Base-by-base conservation (phyloP, 805 yeast genomes). In the Monosporozyma servazzii region DNA sequence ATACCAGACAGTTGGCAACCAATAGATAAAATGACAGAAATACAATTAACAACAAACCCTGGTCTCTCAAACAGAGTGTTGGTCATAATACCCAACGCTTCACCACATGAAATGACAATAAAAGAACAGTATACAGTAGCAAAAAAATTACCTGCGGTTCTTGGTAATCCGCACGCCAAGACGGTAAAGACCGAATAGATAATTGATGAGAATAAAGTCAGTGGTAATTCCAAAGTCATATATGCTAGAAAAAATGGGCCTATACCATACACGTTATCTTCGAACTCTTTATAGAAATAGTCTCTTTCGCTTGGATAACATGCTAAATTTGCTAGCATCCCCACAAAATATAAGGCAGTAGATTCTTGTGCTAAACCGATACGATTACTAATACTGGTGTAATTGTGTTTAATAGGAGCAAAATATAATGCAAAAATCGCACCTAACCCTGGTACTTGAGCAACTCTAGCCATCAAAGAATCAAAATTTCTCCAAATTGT, bases 1-100 rank as follows among this genome's bases (percentile, higher is more conserved):
- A 89, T 71, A 3, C 96, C 96, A 1, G 88, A 86, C 93, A 88
- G 85, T 57, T 85, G 79, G 5, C 85, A 79, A 5, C 91, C 93
- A 48, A 87, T 69, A 2, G 88, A 79, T 49, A 86, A 69, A 29
- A 85, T 63, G 8, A 81, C 75, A 0, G 90, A 78, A 36, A 88
- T 80, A 3, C 86, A 68, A 62, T 85, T 86, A 17, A 86, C 81
- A 0, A 93, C 95, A 60, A 88, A 79, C 0, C 96, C 96, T 31
- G 88, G 77, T 59, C 88, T 88, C 47, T 72, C 69, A 59, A 88
- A 82, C 0, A 84, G 58, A 3, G 90, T 82, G 60, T 86, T 87
- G 52, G 88, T 84, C 48, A 86, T 75, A 6, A 88, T 85, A 0
- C 96, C 96, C 31, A 88, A 71, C 6, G 91, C 82, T 64, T 88